Evolutionary conservation across 2,329 filamentous ascomycete species (phyloP).

Genomic region (Exserohilum rostratum): DNA sequence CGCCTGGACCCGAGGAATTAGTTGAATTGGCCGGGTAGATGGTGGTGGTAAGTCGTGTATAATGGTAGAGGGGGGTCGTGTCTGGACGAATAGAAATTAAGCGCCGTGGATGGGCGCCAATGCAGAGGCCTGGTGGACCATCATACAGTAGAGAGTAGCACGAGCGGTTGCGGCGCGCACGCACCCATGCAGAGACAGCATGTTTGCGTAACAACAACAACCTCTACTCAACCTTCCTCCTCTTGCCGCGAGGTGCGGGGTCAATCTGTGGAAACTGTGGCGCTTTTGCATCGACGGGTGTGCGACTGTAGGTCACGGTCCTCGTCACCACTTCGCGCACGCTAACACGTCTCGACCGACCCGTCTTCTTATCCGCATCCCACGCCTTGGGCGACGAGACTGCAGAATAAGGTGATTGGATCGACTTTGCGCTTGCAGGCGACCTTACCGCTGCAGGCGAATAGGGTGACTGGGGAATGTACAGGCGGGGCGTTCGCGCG

Average conservation of each 20-base stretch:
- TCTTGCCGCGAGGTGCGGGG: conserved; percentile 89
- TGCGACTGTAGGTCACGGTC: conserved; percentile 83
- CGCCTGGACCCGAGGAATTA: conserved; percentile 45
- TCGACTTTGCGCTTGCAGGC: conserved; percentile 64
- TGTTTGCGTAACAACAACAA: conserved; percentile 23
- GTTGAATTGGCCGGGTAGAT: conserved; percentile 18
- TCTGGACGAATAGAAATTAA: conserved; percentile 14
- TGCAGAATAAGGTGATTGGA: conserved; percentile 74
- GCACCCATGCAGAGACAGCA: conserved; percentile 16
- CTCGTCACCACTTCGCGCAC: conserved; percentile 92
- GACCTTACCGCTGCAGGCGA: conserved; percentile 67
- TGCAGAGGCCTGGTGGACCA: conserved; percentile 19
- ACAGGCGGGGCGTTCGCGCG: conserved; percentile 67
- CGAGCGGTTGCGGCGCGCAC: conserved; percentile 33
- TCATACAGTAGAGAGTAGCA: conserved; percentile 22
- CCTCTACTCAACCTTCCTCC: conserved; percentile 71
- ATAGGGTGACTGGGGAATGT: conserved; percentile 78
- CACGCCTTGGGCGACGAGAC: conserved; percentile 76
- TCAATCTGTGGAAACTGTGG: conserved; percentile 69
- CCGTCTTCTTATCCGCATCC: conserved; percentile 72
- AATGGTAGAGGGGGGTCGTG: conserved; percentile 2
- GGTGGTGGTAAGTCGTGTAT: conserved; percentile 11
- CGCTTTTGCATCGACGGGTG: conserved; percentile 50
- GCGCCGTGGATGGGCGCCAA: conserved; percentile 30
- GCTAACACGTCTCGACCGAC: conserved; percentile 64